Evolutionary conservation across 805 yeast genomes (phyloP).

Genomic region (Candida qinlingensis): DNA sequence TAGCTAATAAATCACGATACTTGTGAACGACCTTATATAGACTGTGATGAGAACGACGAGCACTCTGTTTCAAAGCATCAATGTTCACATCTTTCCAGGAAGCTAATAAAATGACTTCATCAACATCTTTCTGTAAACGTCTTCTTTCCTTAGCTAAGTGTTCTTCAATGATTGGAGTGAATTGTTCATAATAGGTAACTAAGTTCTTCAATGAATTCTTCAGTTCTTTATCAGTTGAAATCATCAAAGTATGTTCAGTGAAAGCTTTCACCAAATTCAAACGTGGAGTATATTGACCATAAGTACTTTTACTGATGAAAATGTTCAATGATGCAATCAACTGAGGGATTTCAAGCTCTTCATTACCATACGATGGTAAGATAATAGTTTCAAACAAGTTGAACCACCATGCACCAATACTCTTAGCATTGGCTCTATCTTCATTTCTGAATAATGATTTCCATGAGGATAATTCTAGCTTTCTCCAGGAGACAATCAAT

Average conservation of each 20-base stretch:
- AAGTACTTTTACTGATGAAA: conserved; percentile 68
- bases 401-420: conserved; percentile 85
- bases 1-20: conserved; percentile 59
- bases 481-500: conserved; percentile 87
- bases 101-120: conserved; percentile 82
- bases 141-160: conserved; percentile 42
- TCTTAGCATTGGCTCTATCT: conserved; percentile 40
- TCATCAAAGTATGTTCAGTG: conserved; percentile 40
- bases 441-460: conserved; percentile 66
- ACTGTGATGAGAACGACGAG: conserved; percentile 79
- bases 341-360: conserved; percentile 29
- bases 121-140: conserved; percentile 67
- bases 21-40: conserved; percentile 81
- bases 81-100: conserved; percentile 97
- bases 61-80: conserved; percentile 90
- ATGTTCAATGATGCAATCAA: conserved; percentile 60
- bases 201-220: conserved; percentile 49
- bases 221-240: conserved; percentile 27
- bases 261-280: conserved; percentile 62
- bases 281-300: conserved; percentile 67
- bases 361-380: conserved; percentile 36
- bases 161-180: conserved; percentile 42
- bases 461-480: conserved; percentile 84
- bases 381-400: conserved; percentile 79
- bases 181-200: conserved; percentile 63